These are phyloP conservation scores for Suhomyces anneliseae DNA, from an alignment of 1,139 yeast genomes.

Conservation along the genomic window DNA sequence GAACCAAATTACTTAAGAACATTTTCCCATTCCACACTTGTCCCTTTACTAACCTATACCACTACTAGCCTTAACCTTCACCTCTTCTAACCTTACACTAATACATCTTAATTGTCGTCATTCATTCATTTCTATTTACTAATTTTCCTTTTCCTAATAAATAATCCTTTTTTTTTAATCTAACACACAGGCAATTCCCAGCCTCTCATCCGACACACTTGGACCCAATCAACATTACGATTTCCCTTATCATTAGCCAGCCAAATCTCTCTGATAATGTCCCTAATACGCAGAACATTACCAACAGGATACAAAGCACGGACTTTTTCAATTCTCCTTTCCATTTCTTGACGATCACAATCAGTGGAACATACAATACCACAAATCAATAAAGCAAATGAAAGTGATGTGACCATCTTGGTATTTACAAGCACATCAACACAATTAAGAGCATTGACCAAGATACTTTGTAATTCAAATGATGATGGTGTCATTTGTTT, in stretches of 20 bases:
- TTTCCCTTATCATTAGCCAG: conserved; percentile 25
- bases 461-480: conserved; percentile 28
- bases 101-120: background rate
- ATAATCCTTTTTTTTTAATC: background rate
- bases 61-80: too few species aligned
- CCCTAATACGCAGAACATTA: conserved; percentile 25
- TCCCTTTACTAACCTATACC: too few species aligned
- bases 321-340: conserved; percentile 17
- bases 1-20: background rate
- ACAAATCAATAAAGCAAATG: conserved; percentile 32
- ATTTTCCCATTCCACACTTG: background rate
- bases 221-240: conserved; percentile 32
- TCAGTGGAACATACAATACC: conserved; percentile 31
- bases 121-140: background rate
- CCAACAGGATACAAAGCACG: conserved; percentile 25
- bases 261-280: conserved; percentile 30
- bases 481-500: conserved; percentile 25
- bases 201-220: conserved; percentile 19
- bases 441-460: conserved; percentile 20
- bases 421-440: conserved; percentile 23
- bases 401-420: conserved; percentile 24
- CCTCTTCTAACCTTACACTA: too few species aligned
- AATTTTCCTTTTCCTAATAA: background rate
- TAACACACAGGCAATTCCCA: conserved; percentile 8
- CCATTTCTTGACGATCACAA: conserved; percentile 26